Evolutionary conservation across 169 alveolate species (phyloP).

Genomic region (Plasmodium knowlesi): DNA sequence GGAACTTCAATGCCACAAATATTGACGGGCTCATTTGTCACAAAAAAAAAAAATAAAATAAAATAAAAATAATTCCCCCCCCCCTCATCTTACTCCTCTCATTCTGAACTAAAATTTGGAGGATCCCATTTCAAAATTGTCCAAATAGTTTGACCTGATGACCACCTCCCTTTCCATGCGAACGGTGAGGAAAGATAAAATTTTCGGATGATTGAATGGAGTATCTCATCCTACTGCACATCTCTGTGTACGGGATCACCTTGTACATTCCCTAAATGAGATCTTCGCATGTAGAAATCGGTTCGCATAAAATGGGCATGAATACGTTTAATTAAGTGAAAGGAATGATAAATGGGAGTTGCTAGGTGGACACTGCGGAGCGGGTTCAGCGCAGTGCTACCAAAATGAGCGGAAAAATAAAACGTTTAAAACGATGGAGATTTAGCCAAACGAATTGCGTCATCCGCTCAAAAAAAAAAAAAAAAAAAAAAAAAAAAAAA

Average conservation of each 20-base stretch:
- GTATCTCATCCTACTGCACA: neutral
- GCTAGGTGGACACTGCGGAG: neutral
- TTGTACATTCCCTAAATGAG: neutral
- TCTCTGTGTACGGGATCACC: neutral
- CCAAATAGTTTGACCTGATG: neutral
- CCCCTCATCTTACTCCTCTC: neutral
- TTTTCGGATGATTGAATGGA: neutral
- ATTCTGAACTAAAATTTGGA: neutral
- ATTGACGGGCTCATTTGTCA: slow-evolving; percentile 12
- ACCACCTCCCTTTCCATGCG: neutral
- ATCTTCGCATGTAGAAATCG: neutral
- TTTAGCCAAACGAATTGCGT: neutral
- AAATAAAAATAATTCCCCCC: neutral
- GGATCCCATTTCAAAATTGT: neutral
- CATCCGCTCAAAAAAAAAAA: neutral
- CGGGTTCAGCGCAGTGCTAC: neutral
- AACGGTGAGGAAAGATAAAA: neutral
- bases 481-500: too few relatives aligned
- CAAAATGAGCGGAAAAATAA: neutral
- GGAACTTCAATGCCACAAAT: neutral
- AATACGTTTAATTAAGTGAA: neutral
- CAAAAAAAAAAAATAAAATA: neutral
- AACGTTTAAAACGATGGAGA: neutral
- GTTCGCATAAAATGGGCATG: neutral
- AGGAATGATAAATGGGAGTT: neutral